Conservation (phyloP, 208 protist genomes). For the Acanthamoeba sp. region DNA sequence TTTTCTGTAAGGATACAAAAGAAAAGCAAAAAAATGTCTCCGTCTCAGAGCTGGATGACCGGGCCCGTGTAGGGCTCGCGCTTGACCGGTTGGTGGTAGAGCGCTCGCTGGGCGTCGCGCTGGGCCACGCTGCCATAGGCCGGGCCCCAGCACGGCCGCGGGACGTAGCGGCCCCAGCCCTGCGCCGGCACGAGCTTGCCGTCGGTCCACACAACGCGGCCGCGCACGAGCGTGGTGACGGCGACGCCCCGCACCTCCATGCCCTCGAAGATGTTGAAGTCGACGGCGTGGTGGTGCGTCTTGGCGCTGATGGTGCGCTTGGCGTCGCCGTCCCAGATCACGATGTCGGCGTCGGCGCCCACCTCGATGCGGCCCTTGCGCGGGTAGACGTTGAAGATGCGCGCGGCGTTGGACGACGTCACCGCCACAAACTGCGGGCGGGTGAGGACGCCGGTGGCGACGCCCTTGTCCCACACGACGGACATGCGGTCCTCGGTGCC, state of each 20-base stretch:
- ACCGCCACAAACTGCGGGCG: slow-evolving; percentile 84
- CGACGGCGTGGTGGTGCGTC: slow-evolving; percentile 89
- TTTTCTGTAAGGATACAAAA: background rate
- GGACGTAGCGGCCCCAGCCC: slow-evolving; percentile 74
- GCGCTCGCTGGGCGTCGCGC: slow-evolving; percentile 32
- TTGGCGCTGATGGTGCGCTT: slow-evolving; percentile 85
- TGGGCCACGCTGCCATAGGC: slow-evolving; percentile 36
- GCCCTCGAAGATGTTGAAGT: slow-evolving; percentile 90
- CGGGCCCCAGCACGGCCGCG: slow-evolving; percentile 30
- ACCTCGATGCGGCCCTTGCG: slow-evolving; percentile 88
- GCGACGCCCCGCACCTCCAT: slow-evolving; percentile 84
- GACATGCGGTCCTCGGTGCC: slow-evolving; percentile 91
- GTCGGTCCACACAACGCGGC: slow-evolving; percentile 82
- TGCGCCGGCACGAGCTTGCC: slow-evolving; percentile 32
- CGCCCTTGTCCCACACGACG: slow-evolving; percentile 88
- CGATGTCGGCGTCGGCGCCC: slow-evolving; percentile 88
- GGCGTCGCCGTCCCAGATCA: slow-evolving; percentile 86
- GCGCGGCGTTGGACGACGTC: slow-evolving; percentile 86
- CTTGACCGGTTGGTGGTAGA: slow-evolving; percentile 11
- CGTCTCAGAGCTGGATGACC: slow-evolving; percentile 48
- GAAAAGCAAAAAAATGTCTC: background rate
- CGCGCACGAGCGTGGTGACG: slow-evolving; percentile 79
- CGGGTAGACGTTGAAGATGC: slow-evolving; percentile 92
- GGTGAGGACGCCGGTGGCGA: slow-evolving; percentile 83
- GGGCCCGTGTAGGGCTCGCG: slow-evolving; percentile 62